Conservation (phyloP, 2,329 filamentous ascomycete species). For the Ilyonectria robusta region DNA sequence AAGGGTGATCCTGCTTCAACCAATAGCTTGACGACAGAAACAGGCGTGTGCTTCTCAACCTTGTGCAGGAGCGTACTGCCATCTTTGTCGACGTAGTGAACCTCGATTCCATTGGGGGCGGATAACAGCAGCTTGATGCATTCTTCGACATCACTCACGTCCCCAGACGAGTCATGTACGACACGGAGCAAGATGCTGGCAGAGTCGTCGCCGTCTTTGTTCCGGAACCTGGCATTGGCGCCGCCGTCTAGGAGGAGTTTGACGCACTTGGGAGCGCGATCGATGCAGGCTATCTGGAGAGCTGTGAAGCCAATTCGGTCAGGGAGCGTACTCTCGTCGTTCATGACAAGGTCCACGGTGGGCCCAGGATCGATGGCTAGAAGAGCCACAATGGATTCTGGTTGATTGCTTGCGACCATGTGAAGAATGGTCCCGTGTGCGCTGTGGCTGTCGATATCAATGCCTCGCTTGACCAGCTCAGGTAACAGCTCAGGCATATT, state of each 20-base stretch:
- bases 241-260: neutral
- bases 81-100: neutral
- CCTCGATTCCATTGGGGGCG: neutral
- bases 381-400: neutral
- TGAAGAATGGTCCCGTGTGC: neutral
- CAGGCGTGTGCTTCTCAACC: neutral
- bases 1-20: neutral
- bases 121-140: conserved; percentile 1
- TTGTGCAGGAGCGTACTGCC: conserved; percentile 10
- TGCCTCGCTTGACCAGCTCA: neutral
- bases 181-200: neutral
- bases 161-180: neutral
- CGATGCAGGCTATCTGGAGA: neutral
- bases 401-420: neutral
- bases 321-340: neutral
- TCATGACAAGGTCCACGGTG: neutral
- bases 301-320: neutral
- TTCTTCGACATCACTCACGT: neutral
- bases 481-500: neutral
- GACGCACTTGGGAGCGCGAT: neutral
- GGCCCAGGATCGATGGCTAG: neutral
- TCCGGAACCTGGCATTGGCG: neutral
- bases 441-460: neutral
- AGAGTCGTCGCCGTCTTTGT: neutral
- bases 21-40: neutral